Evolutionary conservation across 2,329 filamentous ascomycete genomes (phyloP).

Genomic region (Apiospora sp.): DNA sequence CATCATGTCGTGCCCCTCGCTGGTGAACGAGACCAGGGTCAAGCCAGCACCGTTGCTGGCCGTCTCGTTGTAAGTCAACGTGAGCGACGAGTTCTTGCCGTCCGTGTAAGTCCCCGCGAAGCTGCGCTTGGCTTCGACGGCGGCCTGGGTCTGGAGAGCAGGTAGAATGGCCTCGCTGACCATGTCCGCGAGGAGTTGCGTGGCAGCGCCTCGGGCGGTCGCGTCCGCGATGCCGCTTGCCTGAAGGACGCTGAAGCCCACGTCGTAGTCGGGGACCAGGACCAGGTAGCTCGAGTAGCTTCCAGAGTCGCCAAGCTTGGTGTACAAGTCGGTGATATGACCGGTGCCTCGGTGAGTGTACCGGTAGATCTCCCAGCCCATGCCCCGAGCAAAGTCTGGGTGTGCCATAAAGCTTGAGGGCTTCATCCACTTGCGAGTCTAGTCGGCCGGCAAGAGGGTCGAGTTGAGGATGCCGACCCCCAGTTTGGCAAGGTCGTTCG

Average conservation of each 20-base stretch:
- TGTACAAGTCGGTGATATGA: conserved; percentile 46
- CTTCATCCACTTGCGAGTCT: conserved; percentile 50
- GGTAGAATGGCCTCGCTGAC: conserved; percentile 38
- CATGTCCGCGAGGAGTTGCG: conserved; percentile 37
- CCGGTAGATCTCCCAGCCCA: conserved; percentile 49
- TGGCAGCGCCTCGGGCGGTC: conserved; percentile 27
- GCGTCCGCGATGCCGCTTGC: conserved; percentile 29
- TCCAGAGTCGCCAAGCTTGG: conserved; percentile 43
- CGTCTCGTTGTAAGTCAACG: conserved; percentile 34
- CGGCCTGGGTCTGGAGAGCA: conserved; percentile 39
- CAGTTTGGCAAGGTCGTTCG: conserved; percentile 46
- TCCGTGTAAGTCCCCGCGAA: conserved; percentile 39
- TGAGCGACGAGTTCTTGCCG: conserved; percentile 28
- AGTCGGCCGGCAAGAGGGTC: conserved; percentile 41
- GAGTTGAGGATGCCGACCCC: conserved; percentile 49
- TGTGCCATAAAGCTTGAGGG: conserved; percentile 47
- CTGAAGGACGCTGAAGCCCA: conserved; percentile 45
- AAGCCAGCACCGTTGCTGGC: conserved; percentile 32
- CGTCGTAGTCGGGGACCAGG: conserved; percentile 44
- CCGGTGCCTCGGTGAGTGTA: conserved; percentile 32
- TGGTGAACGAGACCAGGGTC: conserved; percentile 32
- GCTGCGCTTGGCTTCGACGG: conserved; percentile 35
- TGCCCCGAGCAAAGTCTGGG: conserved; percentile 43
- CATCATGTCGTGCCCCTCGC: conserved; percentile 28
- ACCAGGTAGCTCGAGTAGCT: conserved; percentile 44